phyloP scores from a whole-genome alignment of 106 monocot genomes.

The Dioscorea dumetorum region DNA sequence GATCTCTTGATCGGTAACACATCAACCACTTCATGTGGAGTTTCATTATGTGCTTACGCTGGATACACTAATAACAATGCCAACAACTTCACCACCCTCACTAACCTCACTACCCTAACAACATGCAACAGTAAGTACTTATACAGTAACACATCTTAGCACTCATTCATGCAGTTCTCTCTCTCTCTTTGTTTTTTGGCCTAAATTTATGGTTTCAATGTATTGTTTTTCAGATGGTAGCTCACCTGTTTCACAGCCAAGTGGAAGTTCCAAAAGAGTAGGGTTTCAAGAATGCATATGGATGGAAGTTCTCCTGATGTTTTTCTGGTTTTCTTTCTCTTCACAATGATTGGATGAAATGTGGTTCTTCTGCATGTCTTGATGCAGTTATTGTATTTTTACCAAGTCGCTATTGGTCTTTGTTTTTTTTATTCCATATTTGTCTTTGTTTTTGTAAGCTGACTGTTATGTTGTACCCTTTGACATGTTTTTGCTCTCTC shows the following conservation, averaged over 20 bases:
- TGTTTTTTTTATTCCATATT: no score
- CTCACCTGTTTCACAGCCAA: background rate
- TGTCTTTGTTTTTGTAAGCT: no score
- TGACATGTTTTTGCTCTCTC: no score
- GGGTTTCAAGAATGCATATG: background rate
- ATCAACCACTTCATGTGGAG: slow-evolving; percentile 15
- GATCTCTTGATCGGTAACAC: slow-evolving; percentile 24
- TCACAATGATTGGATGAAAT: background rate
- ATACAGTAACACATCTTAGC: background rate
- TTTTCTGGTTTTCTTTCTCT: background rate
- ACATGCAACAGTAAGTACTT: slow-evolving; percentile 1
- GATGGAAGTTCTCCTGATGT: slow-evolving; percentile 6
- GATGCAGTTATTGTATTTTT: no score
- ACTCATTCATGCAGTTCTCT: background rate
- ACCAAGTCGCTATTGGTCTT: no score
- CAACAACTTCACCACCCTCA: slow-evolving; percentile 4
- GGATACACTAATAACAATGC: slow-evolving; percentile 28
- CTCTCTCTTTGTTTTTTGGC: background rate
- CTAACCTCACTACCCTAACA: slow-evolving; percentile 11
- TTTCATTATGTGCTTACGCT: slow-evolving; percentile 25
- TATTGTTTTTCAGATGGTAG: slow-evolving; percentile 1
- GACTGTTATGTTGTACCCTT: no score
- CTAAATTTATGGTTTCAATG: background rate
- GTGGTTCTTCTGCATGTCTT: no score
- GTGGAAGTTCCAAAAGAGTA: background rate